A percentile compares a stretch with the other conserved stretches of the same genome.
These are phyloP conservation scores for Taiwanofungus camphoratus DNA, from an alignment of 1,284 basidiomycete genomes.

Conservation along the genomic window DNA sequence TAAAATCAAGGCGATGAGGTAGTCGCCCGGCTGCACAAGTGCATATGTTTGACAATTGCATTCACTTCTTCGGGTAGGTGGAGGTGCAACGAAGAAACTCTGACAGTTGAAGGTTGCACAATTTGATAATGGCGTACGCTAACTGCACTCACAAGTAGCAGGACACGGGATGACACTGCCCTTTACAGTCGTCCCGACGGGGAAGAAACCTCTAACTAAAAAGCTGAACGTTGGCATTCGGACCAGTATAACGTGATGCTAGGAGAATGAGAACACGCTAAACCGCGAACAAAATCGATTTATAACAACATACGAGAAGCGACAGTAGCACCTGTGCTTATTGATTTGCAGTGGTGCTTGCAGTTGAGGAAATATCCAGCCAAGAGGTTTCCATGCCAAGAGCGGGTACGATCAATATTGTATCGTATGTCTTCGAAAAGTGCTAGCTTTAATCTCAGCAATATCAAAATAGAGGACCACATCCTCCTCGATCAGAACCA, in stretches of 20 bases:
- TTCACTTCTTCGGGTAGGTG: conserved; percentile 42
- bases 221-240: too few species aligned
- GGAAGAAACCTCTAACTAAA: conserved; percentile 54
- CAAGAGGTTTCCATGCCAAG: conserved; percentile 45
- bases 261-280: too few species aligned
- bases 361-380: conserved; percentile 53
- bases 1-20: conserved; percentile 54
- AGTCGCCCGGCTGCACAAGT: conserved; percentile 53
- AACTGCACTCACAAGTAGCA: conserved; percentile 56
- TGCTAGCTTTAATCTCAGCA: too few species aligned
- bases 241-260: too few species aligned
- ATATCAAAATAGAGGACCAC: too few species aligned
- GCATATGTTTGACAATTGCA: conserved; percentile 56
- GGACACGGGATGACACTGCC: conserved; percentile 52
- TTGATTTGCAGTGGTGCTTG: conserved; percentile 46
- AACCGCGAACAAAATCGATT: too few species aligned
- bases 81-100: conserved; percentile 71
- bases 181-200: conserved; percentile 24
- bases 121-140: neutral
- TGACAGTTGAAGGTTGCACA: too few species aligned
- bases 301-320: too few species aligned
- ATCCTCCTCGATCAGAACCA: conserved; percentile 62
- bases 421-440: conserved; percentile 56
- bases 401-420: conserved; percentile 43
- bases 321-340: conserved; percentile 23